These are phyloP conservation scores for Mycena belliarum DNA, from an alignment of 768 basidiomycete species.

Conservation along the genomic window DNA sequence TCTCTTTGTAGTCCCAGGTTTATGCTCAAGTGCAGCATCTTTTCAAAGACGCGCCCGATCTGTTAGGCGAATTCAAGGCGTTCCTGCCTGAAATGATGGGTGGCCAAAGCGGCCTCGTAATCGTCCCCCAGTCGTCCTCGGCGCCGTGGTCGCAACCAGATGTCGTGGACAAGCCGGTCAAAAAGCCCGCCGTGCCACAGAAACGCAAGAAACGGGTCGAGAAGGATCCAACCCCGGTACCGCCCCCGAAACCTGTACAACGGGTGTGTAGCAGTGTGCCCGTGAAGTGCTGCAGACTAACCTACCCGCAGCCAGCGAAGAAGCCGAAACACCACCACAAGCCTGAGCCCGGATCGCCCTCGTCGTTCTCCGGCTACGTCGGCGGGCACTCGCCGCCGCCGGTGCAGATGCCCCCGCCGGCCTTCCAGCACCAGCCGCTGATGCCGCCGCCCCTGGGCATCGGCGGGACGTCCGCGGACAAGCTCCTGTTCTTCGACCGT, in stretches of 20 bases:
- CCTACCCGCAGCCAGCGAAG: slow-evolving; percentile 48
- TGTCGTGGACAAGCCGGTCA: slow-evolving; percentile 38
- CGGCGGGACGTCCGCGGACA: slow-evolving; percentile 53
- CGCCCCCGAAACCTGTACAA: slow-evolving; percentile 49
- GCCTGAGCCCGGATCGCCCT: slow-evolving; percentile 55
- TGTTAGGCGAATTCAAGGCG: slow-evolving; percentile 79
- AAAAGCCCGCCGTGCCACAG: slow-evolving; percentile 44
- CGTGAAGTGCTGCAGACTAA: not conserved
- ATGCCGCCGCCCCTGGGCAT: slow-evolving; percentile 24
- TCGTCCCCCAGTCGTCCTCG: slow-evolving; percentile 50
- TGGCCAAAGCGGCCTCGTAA: slow-evolving; percentile 41
- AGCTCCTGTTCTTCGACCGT: slow-evolving; percentile 92
- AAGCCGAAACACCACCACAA: slow-evolving; percentile 65
- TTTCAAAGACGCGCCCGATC: slow-evolving; percentile 80
- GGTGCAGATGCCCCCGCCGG: slow-evolving; percentile 29
- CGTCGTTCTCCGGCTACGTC: slow-evolving; percentile 50
- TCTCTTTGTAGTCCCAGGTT: slow-evolving; percentile 60
- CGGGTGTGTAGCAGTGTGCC: slow-evolving; percentile 39
- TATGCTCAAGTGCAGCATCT: slow-evolving; percentile 78
- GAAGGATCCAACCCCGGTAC: slow-evolving; percentile 67
- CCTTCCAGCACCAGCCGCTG: slow-evolving; percentile 23
- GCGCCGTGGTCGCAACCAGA: slow-evolving; percentile 44
- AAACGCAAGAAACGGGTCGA: slow-evolving; percentile 70
- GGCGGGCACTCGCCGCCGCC: slow-evolving; percentile 42
- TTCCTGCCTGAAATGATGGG: slow-evolving; percentile 71